phyloP scores from a whole-genome alignment of 495 filamentous ascomycete species.

The Xylaria cubensis region DNA sequence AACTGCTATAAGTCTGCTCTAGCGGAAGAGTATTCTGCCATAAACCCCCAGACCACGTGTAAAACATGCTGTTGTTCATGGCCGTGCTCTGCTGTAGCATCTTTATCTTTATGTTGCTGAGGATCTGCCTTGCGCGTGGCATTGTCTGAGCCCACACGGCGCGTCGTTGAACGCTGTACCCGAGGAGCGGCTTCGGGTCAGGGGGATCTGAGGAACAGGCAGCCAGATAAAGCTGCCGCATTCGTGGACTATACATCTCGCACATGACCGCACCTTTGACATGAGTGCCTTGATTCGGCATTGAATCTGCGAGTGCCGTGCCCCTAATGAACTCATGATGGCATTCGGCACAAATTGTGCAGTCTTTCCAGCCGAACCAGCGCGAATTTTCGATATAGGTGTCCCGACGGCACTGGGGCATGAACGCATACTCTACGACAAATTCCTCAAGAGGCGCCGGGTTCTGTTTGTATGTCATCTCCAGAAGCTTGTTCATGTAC shows the following conservation, averaged over 20 bases:
- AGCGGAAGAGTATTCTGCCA: neutral
- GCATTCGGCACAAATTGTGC: conserved; percentile 13
- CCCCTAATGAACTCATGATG: conserved; percentile 20
- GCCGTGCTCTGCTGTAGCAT: neutral
- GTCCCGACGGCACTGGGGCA: conserved; percentile 13
- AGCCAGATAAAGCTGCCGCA: conserved; percentile 22
- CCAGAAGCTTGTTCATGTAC: conserved; percentile 12
- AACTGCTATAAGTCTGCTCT: conserved; percentile 4
- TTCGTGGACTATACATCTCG: conserved; percentile 24
- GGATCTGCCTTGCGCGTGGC: conserved; percentile 8
- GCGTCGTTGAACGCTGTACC: conserved; percentile 9
- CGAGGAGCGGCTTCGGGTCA: conserved; percentile 5
- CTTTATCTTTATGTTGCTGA: neutral
- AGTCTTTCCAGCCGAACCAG: conserved; percentile 21
- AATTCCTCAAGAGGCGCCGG: conserved; percentile 18
- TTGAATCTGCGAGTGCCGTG: conserved; percentile 14
- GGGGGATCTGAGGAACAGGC: conserved; percentile 9
- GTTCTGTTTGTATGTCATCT: conserved; percentile 23
- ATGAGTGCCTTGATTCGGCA: conserved; percentile 10
- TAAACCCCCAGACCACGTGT: neutral
- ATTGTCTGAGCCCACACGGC: conserved; percentile 16
- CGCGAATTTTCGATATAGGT: neutral
- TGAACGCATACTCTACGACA: conserved; percentile 9
- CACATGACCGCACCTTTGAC: conserved; percentile 12
- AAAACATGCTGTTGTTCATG: conserved; percentile 6